phyloP scores from a whole-genome alignment of 768 basidiomycete species.

The Phylloporus sp. region DNA sequence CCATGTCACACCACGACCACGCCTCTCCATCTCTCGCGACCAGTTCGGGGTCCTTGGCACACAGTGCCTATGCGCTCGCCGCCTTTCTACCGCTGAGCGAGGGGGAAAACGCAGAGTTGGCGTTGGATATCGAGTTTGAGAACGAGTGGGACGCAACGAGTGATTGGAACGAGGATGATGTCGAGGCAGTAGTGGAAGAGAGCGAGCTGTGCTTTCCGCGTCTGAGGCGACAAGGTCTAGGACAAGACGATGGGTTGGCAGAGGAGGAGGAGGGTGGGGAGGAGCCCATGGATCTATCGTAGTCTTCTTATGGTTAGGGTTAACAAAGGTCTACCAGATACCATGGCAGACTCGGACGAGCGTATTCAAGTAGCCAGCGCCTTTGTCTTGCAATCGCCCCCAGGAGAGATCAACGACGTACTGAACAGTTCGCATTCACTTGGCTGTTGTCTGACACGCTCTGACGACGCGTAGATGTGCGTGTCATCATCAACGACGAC shows the following conservation, averaged over 20 bases:
- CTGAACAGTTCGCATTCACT: slow-evolving; percentile 62
- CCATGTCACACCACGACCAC: slow-evolving; percentile 18
- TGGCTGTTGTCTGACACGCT: slow-evolving; percentile 3
- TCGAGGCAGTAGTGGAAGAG: slow-evolving; percentile 71
- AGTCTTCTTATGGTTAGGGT: slow-evolving; percentile 24
- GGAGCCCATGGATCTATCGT: slow-evolving; percentile 39
- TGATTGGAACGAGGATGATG: slow-evolving; percentile 89
- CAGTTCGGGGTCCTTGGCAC: background rate
- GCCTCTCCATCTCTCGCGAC: slow-evolving; percentile 2
- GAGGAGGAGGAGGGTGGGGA: slow-evolving; percentile 42
- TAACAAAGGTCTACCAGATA: background rate
- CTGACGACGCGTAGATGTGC: slow-evolving; percentile 61
- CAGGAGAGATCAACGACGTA: slow-evolving; percentile 96
- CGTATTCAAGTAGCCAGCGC: slow-evolving; percentile 69
- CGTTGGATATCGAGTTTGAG: slow-evolving; percentile 81
- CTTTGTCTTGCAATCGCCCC: slow-evolving; percentile 87
- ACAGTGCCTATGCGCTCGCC: slow-evolving; percentile 16
- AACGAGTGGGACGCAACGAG: slow-evolving; percentile 89
- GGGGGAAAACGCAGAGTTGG: slow-evolving; percentile 47
- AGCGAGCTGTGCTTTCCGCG: slow-evolving; percentile 63
- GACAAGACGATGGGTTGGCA: slow-evolving; percentile 3
- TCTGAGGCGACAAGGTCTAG: slow-evolving; percentile 10
- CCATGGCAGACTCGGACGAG: slow-evolving; percentile 55
- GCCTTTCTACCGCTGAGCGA: slow-evolving; percentile 34
- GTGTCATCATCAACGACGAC: slow-evolving; percentile 86